These are phyloP conservation scores for Piromyces sp. DNA, from an alignment of 192 early-diverging fungal species.

Conservation along the genomic window DNA sequence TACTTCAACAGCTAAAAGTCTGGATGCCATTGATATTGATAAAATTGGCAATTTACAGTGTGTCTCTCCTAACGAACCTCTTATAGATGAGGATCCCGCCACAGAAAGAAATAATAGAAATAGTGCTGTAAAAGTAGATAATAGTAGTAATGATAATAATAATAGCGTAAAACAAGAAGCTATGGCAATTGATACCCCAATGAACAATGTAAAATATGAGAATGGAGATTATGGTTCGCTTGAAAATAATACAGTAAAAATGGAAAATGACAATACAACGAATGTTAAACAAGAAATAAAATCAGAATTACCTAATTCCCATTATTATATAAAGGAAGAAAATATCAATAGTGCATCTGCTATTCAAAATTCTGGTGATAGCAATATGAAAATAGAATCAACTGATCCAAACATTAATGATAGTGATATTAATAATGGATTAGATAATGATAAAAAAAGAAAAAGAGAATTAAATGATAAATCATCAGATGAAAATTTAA, in stretches of 20 bases:
- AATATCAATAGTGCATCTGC: background rate
- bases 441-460: background rate
- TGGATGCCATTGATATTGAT: background rate
- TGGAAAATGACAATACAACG: background rate
- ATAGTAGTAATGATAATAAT: background rate
- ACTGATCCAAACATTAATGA: background rate
- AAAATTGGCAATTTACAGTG: background rate
- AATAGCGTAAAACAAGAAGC: background rate
- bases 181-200: no score
- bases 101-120: background rate
- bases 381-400: background rate
- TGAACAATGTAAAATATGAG: background rate
- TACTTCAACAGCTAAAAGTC: background rate
- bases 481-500: background rate
- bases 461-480: background rate
- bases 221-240: background rate
- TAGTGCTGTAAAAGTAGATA: background rate
- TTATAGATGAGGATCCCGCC: background rate
- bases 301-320: background rate
- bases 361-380: background rate
- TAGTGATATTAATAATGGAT: no score
- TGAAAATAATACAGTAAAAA: background rate
- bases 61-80: background rate
- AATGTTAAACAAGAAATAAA: background rate
- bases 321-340: background rate